Evolutionary conservation across 805 yeast species (phyloP).

Genomic region (Pichia rugopelliculosa): DNA sequence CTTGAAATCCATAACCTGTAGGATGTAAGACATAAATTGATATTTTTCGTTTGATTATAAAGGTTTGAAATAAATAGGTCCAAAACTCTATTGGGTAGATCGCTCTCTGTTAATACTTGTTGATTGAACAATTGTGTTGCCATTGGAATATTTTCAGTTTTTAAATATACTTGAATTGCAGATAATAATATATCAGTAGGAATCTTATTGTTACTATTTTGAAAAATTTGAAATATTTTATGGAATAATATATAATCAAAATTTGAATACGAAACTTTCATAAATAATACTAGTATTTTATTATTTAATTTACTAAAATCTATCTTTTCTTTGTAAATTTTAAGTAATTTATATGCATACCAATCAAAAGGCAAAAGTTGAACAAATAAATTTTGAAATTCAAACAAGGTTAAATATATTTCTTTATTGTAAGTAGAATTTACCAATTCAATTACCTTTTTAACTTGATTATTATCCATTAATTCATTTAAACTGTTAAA

Average conservation of each 20-base stretch:
- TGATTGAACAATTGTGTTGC: constrained; percentile 26
- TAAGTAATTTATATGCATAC: constrained; percentile 16
- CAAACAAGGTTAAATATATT: constrained; percentile 15
- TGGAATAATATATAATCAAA: constrained; percentile 21
- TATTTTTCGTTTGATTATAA: constrained; percentile 16
- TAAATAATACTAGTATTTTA: constrained; percentile 13
- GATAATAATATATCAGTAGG: constrained; percentile 14
- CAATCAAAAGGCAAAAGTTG: constrained; percentile 11
- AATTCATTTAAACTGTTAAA: constrained; percentile 3
- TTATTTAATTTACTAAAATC: constrained; percentile 14
- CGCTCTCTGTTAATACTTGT: constrained; percentile 18
- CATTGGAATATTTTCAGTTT: constrained; percentile 20
- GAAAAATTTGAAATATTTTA: constrained; percentile 16
- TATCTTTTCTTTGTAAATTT: constrained; percentile 14
- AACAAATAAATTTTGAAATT: constrained; percentile 20
- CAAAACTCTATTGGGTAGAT: constrained; percentile 14
- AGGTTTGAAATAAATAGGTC: constrained; percentile 19
- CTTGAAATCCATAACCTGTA: constrained; percentile 24
- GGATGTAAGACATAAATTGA: constrained; percentile 18
- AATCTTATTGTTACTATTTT: constrained; percentile 7
- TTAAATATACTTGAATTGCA: constrained; percentile 22
- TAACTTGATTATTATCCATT: constrained; percentile 4
- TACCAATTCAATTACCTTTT: constrained; percentile 8
- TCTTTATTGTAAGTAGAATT: constrained; percentile 3
- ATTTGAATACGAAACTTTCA: constrained; percentile 16